A percentile compares a stretch with the other conserved stretches of the same genome.
These are phyloP conservation scores for Claviceps pazoutovae DNA, from an alignment of 2,329 filamentous ascomycete genomes.

Conservation along the genomic window DNA sequence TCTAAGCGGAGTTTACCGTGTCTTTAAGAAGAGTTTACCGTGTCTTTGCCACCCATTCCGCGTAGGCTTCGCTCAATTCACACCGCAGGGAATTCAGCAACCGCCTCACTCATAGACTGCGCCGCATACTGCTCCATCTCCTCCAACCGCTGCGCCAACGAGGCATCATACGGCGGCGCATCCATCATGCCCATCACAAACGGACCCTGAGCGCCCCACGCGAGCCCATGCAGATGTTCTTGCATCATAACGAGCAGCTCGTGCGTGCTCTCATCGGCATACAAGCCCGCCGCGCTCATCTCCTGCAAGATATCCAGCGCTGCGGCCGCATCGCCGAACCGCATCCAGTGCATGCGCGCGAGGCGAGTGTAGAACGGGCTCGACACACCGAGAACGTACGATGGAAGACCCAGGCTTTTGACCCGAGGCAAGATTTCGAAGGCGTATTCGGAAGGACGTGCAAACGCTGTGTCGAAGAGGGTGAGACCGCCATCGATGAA, in stretches of 20 bases:
- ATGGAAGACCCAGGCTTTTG: constrained; percentile 52
- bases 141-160: constrained; percentile 15
- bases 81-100: neutral
- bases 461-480: constrained; percentile 43
- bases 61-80: neutral
- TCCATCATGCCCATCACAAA: constrained; percentile 27
- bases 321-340: constrained; percentile 41
- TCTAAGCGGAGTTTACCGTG: no score
- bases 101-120: constrained; percentile 5
- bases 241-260: constrained; percentile 17
- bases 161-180: constrained; percentile 20
- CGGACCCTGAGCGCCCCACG: constrained; percentile 22
- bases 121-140: constrained; percentile 10
- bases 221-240: constrained; percentile 20
- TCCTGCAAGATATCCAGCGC: constrained; percentile 46
- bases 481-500: constrained; percentile 44
- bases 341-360: constrained; percentile 45
- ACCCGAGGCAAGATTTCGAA: constrained; percentile 52
- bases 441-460: constrained; percentile 41
- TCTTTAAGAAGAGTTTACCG: no score
- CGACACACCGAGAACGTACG: constrained; percentile 58
- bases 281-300: constrained; percentile 50
- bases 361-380: constrained; percentile 58
- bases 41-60: no score
- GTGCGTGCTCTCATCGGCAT: constrained; percentile 30